Percentiles rank a stretch among this genome's conserved stretches.
phyloP scores from a whole-genome alignment of 768 basidiomycete species.

The Mycena epipterygia region DNA sequence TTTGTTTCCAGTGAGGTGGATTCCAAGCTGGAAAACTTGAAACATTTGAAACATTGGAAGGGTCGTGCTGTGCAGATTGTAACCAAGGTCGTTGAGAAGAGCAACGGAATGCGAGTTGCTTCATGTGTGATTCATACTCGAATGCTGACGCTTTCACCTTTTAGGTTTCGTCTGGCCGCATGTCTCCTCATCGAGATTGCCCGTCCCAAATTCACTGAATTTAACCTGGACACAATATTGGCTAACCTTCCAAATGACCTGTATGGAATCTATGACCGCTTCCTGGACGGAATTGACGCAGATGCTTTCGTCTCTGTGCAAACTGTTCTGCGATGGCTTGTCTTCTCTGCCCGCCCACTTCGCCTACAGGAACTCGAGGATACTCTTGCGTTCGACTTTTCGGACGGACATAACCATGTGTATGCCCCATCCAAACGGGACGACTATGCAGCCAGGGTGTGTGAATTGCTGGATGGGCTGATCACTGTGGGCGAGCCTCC shows the following conservation, averaged over 20 bases:
- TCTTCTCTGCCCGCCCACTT: not conserved
- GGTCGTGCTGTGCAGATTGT: not conserved
- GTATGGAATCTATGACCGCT: not conserved
- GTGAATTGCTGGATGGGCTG: not conserved
- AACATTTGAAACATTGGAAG: no score
- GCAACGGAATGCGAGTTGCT: not conserved
- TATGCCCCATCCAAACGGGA: not conserved
- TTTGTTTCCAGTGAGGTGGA: no score
- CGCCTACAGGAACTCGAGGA: not conserved
- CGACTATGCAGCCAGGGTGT: not conserved
- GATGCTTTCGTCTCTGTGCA: not conserved
- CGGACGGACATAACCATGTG: not conserved
- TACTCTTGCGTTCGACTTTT: not conserved
- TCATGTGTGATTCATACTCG: not conserved
- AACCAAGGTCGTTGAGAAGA: not conserved
- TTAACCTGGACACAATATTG: not conserved
- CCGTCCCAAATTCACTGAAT: not conserved
- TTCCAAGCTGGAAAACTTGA: no score
- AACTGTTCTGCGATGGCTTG: not conserved
- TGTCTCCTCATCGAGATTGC: not conserved
- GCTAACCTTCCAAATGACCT: not conserved
- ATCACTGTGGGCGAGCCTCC: no score
- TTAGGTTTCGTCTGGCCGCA: slow-evolving; percentile 1
- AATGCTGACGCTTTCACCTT: no score
- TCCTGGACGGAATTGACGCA: not conserved